Conservation (phyloP, 495 filamentous ascomycete species). For the Penicillium dipodomyicola region DNA sequence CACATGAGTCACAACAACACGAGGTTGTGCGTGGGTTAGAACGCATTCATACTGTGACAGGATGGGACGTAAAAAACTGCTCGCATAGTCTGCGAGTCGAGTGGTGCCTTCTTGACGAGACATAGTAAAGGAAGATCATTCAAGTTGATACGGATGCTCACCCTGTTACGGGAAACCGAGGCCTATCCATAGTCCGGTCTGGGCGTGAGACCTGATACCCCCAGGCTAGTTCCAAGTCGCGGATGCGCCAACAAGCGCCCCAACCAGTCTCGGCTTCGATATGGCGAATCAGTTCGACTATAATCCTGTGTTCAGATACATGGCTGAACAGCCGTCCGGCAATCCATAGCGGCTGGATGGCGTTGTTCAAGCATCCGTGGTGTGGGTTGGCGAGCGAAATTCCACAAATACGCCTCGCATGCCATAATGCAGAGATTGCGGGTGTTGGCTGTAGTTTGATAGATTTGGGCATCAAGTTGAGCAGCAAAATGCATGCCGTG, state of each 20-base stretch:
- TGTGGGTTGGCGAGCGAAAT: slow-evolving; percentile 49
- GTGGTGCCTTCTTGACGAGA: slow-evolving; percentile 31
- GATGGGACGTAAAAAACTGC: slow-evolving; percentile 30
- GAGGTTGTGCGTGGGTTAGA: slow-evolving; percentile 31
- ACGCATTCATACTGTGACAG: slow-evolving; percentile 31
- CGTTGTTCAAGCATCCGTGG: slow-evolving; percentile 48
- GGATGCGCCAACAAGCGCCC: slow-evolving; percentile 46
- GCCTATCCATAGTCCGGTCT: neutral
- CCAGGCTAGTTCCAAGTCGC: slow-evolving; percentile 45
- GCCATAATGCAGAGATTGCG: slow-evolving; percentile 38
- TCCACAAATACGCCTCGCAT: slow-evolving; percentile 48
- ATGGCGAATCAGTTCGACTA: slow-evolving; percentile 39
- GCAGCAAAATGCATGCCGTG: slow-evolving; percentile 45
- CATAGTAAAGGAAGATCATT: neutral
- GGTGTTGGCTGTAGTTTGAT: slow-evolving; percentile 30
- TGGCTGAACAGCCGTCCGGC: slow-evolving; percentile 48
- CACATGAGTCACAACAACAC: slow-evolving; percentile 35
- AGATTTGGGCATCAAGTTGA: slow-evolving; percentile 38
- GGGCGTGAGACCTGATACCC: slow-evolving; percentile 34
- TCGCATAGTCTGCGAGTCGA: slow-evolving; percentile 23
- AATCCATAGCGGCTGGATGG: slow-evolving; percentile 50
- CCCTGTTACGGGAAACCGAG: slow-evolving; percentile 12
- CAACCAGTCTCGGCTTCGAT: slow-evolving; percentile 49
- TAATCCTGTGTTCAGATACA: slow-evolving; percentile 40
- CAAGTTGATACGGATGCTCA: slow-evolving; percentile 2